Base-by-base conservation (phyloP, 805 yeast genomes). In the Candida pseudoglaebosa region DNA sequence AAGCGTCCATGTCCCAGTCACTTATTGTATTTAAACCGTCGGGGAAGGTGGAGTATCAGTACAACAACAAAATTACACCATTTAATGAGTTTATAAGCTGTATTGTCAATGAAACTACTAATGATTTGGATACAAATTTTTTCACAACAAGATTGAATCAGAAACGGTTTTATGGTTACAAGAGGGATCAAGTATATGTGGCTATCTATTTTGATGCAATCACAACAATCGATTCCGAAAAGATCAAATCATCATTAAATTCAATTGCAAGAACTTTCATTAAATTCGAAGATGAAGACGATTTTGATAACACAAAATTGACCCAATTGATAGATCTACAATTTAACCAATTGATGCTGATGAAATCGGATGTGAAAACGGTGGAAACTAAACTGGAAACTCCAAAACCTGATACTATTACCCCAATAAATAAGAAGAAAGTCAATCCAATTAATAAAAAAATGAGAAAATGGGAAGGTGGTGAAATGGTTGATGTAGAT, bases 381-480 rank as follows among this genome's bases (percentile, higher is more conserved):
- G 8, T 38, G 3, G 19, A 22, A n/a, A 31, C 37, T 26, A 14
- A n/a, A 12, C 16, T 21, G 13, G 14, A 32, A 5, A 22, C 29
- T 20, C 24, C 26, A 16, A 38, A 32, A 28, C 34, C 41, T 32
- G 47, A 43, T 14, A 37, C 46, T 9, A 41, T 31, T 18, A 39
- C 53, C 16, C 45, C 42, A 8, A 32, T 20, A 14, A 19, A 10
- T 9, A 33, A 33, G 29, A 41, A 32, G 12, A 42, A 39, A 38
- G 39, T 17, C 9, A 28, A n/a, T 29, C n/a, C 29, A 22, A 10
- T 29, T 28, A 39, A 46, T 38, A 67, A 67, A 48, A 62, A 61
- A 41, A 65, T 67, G 73, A 53, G 74, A 41, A 65, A 62, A 43
- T 68, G 74, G 74, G 60, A 63, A 20, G 62, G 62, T 38, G 70